Conservation (phyloP, 108 stramenopile genomes). For the Aurantiochytrium sp. region DNA sequence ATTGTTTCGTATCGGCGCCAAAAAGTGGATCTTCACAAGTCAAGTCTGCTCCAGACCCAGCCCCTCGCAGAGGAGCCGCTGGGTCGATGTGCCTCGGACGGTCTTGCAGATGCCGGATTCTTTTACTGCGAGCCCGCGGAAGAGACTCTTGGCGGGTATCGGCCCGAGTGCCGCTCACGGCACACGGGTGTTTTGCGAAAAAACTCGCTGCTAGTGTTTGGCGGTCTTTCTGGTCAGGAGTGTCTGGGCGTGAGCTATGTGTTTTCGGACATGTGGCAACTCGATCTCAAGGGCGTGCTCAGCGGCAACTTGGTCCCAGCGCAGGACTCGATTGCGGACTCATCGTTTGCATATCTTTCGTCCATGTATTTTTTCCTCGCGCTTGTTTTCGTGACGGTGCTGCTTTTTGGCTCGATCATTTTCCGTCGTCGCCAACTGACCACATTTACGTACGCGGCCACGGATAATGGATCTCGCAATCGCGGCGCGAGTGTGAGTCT, state of each 20-base stretch:
- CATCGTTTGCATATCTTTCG: neutral
- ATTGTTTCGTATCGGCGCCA: neutral
- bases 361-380: neutral
- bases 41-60: neutral
- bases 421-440: neutral
- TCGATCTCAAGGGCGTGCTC: neutral
- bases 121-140: neutral
- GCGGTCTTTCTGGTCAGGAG: neutral
- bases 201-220: neutral
- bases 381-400: neutral
- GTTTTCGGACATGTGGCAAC: neutral
- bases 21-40: neutral
- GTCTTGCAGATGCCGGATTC: neutral
- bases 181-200: neutral
- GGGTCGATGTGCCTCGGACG: neutral
- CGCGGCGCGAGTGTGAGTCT: neutral
- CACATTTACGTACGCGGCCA: neutral
- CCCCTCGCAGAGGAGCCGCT: neutral
- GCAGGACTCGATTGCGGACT: neutral
- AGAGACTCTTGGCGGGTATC: neutral
- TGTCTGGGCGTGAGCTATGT: neutral
- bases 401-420: neutral
- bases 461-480: neutral
- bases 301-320: neutral
- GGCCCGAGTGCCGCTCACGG: neutral